Percentiles rank a stretch among this genome's conserved stretches.
These are phyloP conservation scores for Lactarius deliciosus DNA, from an alignment of 768 basidiomycete species.

Conservation along the genomic window DNA sequence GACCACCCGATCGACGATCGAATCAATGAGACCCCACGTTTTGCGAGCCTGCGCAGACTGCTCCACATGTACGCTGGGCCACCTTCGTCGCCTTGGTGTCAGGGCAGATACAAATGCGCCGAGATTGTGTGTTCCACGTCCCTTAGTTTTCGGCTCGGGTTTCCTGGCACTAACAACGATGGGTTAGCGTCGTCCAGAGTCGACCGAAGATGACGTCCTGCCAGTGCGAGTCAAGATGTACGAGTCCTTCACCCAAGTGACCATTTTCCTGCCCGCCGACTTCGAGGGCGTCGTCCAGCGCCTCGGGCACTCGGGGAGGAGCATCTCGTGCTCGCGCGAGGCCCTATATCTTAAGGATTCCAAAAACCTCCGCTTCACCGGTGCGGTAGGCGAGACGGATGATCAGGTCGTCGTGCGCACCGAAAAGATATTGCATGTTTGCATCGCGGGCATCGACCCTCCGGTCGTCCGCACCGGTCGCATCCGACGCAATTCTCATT, in stretches of 20 bases:
- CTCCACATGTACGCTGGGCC: neutral
- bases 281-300: constrained; percentile 24
- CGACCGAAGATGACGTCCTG: neutral
- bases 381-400: constrained; percentile 3
- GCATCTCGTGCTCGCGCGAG: constrained; percentile 20
- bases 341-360: constrained; percentile 18
- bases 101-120: constrained; percentile 7
- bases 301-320: constrained; percentile 22
- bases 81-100: constrained; percentile 2
- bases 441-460: constrained; percentile 11
- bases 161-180: neutral
- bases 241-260: constrained; percentile 16
- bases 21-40: neutral
- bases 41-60: neutral
- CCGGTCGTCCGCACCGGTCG: constrained; percentile 3
- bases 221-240: constrained; percentile 20
- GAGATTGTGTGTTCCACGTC: constrained; percentile 12
- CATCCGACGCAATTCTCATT: neutral
- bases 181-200: neutral
- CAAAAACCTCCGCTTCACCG: constrained; percentile 16
- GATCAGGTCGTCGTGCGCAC: constrained; percentile 20
- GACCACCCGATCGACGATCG: neutral
- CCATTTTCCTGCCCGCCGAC: constrained; percentile 18
- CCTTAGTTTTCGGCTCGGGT: too few species aligned
- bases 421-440: constrained; percentile 21